Base-by-base conservation (phyloP, 2,329 filamentous ascomycete species). In the Colletotrichum agaves region DNA sequence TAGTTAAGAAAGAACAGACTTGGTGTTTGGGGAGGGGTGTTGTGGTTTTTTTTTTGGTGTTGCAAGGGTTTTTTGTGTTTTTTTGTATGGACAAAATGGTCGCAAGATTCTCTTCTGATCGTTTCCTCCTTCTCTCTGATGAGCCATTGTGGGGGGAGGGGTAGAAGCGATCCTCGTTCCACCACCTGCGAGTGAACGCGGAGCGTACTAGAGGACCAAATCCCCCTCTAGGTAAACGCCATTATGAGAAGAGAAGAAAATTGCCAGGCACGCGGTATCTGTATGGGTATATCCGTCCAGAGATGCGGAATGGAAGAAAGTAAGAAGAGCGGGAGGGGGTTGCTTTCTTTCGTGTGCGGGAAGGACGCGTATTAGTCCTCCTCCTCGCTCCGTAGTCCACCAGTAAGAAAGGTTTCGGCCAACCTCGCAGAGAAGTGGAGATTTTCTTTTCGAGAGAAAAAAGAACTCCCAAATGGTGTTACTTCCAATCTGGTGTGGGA, bases 401-500 rank as follows among this genome's bases (percentile, higher is more conserved):
- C 79, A 80, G 77, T n/a, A 13, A 37, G 6, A 81, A 79, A 76
- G 73, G 79, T 78, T 64, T 81, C 79, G 79, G 80, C 82, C 82
- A 84, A 84, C 82, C 81, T 84, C 78, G 74, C 74, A 15, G 71
- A 83, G 82, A 84, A 85, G 82, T 80, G 82, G 81, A 83, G 81
- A 78, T 73, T 71, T 77, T 73, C 71, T 53, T 69, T 69, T 53
- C 49, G 27, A 66, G 23, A 67, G 71, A 72, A 72, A 67, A 67
- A 61, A 73, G 39, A 72, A 69, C 81, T 81, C 81, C 82, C 82
- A 77, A 80, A 80, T 80, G 79, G 79, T 80, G 75, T 69, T 70
- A 78, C 37, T 74, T 79, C 79, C 83, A 85, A 84, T 85, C 81
- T 85, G 83, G 83, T 80, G 80, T 82, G 74, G 78, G 77, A 79